Conservation (phyloP, 768 basidiomycete genomes). For the Naganishia kalamii region DNA sequence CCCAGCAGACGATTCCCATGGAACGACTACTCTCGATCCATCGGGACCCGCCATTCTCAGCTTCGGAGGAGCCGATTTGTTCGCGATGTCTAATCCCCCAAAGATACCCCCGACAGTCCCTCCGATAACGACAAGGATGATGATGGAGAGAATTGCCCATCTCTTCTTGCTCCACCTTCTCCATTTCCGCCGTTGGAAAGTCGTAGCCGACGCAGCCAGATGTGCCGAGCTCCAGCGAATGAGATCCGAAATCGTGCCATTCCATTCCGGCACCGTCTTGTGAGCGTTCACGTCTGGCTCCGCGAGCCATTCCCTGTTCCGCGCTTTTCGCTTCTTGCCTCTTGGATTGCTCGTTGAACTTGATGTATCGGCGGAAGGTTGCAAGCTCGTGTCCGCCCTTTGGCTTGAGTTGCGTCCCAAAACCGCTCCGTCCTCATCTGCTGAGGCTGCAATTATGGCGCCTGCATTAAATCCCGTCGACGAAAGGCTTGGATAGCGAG, state of each 20-base stretch:
- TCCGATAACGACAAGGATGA: neutral
- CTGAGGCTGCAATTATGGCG: neutral
- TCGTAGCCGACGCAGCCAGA: neutral
- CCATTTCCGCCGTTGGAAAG: slow-evolving; percentile 8
- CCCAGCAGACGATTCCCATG: slow-evolving; percentile 6
- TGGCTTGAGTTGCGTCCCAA: neutral
- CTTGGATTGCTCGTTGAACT: neutral
- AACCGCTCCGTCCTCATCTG: neutral
- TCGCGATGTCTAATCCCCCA: slow-evolving; percentile 18
- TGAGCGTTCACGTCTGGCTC: neutral
- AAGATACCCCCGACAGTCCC: slow-evolving; percentile 21
- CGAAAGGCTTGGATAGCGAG: neutral
- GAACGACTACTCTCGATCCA: slow-evolving; percentile 16
- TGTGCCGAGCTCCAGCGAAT: neutral
- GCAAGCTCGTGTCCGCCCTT: neutral
- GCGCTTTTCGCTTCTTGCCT: neutral
- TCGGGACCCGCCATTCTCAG: slow-evolving; percentile 3
- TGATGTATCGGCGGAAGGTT: neutral
- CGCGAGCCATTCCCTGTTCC: neutral
- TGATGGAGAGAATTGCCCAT: neutral
- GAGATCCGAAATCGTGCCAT: neutral
- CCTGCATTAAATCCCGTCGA: slow-evolving; percentile 1
- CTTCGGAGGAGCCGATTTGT: neutral
- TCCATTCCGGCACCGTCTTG: neutral
- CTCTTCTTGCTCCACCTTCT: slow-evolving; percentile 16